Evolutionary conservation across 2,329 filamentous ascomycete genomes (phyloP).

Genomic region (Fusarium algeriense): DNA sequence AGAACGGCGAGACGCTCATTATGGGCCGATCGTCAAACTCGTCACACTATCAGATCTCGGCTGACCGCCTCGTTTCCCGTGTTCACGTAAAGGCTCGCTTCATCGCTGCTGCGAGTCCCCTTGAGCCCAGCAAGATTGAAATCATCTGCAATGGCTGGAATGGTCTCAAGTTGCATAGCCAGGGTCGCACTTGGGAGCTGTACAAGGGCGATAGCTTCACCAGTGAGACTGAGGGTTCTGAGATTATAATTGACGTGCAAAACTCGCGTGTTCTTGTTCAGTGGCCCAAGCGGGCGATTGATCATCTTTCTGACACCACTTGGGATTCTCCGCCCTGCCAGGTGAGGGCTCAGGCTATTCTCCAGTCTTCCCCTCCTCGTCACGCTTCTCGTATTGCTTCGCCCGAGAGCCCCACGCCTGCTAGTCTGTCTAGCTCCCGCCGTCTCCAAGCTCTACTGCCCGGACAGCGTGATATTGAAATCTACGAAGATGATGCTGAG

Average conservation of each 20-base stretch:
- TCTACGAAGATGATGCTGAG: constrained; percentile 83
- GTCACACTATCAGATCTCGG: constrained; percentile 93
- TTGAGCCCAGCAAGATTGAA: constrained; percentile 83
- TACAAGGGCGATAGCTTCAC: constrained; percentile 90
- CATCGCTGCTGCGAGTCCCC: constrained; percentile 73
- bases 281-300: constrained; percentile 77
- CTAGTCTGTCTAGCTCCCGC: constrained; percentile 57
- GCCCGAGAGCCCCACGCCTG: constrained; percentile 76
- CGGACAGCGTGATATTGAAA: constrained; percentile 65
- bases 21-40: constrained; percentile 97
- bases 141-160: constrained; percentile 97
- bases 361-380: constrained; percentile 73
- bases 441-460: constrained; percentile 61
- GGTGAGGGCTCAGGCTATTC: constrained; percentile 52
- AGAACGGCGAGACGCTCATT: constrained; percentile 82
- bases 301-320: constrained; percentile 72
- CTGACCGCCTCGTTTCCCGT: constrained; percentile 92
- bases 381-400: constrained; percentile 72
- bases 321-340: constrained; percentile 73
- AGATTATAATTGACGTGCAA: constrained; percentile 96
- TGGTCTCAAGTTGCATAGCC: constrained; percentile 91
- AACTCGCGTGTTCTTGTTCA: constrained; percentile 89
- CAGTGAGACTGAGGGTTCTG: constrained; percentile 86
- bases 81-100: constrained; percentile 92
- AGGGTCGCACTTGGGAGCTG: constrained; percentile 87